Conservation (phyloP, 2,329 filamentous ascomycete genomes). For the Colletotrichum kahawae region DNA sequence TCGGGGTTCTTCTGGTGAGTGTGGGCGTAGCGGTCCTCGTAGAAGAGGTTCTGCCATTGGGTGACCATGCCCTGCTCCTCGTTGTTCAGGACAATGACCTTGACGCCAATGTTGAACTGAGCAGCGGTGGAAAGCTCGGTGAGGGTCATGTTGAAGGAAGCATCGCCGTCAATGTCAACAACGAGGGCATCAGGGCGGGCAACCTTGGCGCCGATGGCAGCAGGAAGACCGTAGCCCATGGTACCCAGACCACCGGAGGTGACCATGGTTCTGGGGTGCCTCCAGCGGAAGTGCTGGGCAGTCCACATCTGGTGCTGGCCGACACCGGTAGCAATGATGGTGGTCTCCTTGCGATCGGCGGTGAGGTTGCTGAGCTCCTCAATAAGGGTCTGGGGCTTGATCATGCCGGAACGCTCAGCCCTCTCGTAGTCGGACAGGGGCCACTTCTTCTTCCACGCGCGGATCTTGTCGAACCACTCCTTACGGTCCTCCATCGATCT, state of each 20-base stretch:
- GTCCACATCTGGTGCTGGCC: constrained; percentile 99
- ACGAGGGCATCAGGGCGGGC: constrained; percentile 78
- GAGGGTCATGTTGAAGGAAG: constrained; percentile 98
- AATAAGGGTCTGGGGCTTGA: constrained; percentile 94
- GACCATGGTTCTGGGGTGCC: constrained; percentile 89
- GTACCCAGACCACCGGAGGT: constrained; percentile 88
- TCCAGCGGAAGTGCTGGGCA: constrained; percentile 96
- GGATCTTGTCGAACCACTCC: constrained; percentile 91
- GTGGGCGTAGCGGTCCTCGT: constrained; percentile 89
- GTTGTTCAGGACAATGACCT: constrained; percentile 94
- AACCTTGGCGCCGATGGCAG: constrained; percentile 95
- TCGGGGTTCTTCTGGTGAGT: constrained; percentile 96
- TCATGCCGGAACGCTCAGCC: constrained; percentile 75
- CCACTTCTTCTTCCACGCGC: constrained; percentile 89
- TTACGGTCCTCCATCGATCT: constrained; percentile 69
- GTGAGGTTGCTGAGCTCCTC: constrained; percentile 88
- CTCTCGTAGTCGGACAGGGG: constrained; percentile 83
- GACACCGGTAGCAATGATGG: constrained; percentile 91
- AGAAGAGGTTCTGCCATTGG: constrained; percentile 98
- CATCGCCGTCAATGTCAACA: constrained; percentile 95
- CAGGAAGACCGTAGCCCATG: constrained; percentile 95
- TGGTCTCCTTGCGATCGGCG: constrained; percentile 78
- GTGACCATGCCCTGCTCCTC: constrained; percentile 99
- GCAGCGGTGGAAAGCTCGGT: constrained; percentile 92
- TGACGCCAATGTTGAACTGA: constrained; percentile 96